Evolutionary conservation across 345 rosid species (phyloP), one percentile per base, ranked within the genome.

Genomic region (Excoecaria cochinchinensis): DNA sequence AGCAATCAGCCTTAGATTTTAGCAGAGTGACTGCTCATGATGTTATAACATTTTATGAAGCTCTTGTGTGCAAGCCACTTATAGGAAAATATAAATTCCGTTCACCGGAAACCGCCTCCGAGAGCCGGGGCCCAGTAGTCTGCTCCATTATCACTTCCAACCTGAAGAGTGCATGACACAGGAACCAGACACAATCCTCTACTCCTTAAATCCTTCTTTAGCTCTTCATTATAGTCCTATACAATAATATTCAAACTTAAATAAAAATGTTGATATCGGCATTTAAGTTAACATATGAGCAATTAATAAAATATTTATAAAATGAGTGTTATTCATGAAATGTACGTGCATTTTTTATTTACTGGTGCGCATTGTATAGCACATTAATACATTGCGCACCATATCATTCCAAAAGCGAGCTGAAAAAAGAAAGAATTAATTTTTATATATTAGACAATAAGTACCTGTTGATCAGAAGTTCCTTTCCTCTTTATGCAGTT

Each of bases 11-110:
- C 98, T 92, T 93, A 38, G 80, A 84, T 72, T 55, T 83, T 84
- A 84, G 92, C 90, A 90, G 97, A 87, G 86, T 95, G 99, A 86
- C 91, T 95, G 97, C 97, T 92, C 86, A 84, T 92, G 99, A 92
- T 92, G 95, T 91, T 95, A 91, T 94, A 92, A 74, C 85, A 78
- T 78, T 83, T 75, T 73, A 31, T 55, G 24, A 48, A 58, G 55
- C 25, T 53, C 52, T 58, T 38, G 14, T 38, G 14, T 44, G 48
- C 48, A 44, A 44, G 48, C 48, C 10, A 44, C 48, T 44, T 44
- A 6, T 44, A 0, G 9, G 9, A 44, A 44, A 1, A 3, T 44
- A 10, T 0, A 44, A 3, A 44, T 66, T 15, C 25, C 53, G 56
- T 9, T 69, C 70, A 79, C 38, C 59, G 75, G 40, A 75, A 79